Base-by-base conservation (phyloP, 768 basidiomycete species). In the Lentinula raphanica region DNA sequence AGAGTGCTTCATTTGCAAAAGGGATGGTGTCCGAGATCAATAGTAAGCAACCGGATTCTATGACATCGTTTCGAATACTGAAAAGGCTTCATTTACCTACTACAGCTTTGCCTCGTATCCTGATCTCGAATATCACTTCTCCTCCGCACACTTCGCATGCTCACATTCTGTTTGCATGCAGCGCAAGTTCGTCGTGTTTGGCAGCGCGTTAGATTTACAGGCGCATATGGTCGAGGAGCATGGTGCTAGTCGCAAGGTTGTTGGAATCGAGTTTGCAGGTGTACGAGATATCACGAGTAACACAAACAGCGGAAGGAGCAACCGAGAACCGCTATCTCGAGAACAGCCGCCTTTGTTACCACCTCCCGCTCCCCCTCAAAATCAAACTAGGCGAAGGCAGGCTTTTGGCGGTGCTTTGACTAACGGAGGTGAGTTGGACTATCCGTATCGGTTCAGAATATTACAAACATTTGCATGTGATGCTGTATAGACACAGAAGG, bases 181-280 rank as follows among this genome's bases (percentile, higher is more conserved):
- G 5, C 87, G 84, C 64, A 98, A 97, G 72, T 99, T 99, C 62
- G 90, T 98, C 60, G 97, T 98, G 12, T 98, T 98, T 69, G 84
- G 85, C 39, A 87, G 88, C 3, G 78, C 83, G 13, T 74, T 99
- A 11, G 97, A 99, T 68, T 83, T 98, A 36, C 85, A 94, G 69
- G 96, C 87, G 0, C 97, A 99, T 69, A 87, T 88, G 73, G 87
- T 98, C 9, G 86, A 90, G 54, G 87, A 85, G 54, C 93, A 95
- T 60, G 88, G 86, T 8, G 81, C 78, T 0, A 85, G 35, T 53
- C n/a, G 51, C 86, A 91, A 86, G 83, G 79, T 15, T 71, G 88
- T 2, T 78, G 83, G 15, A 89, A 89, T 64, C 83, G 46, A 53
- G 28, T 57, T 56, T 36, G 59, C 39, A 29, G 53, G 40, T 50